phyloP scores from a whole-genome alignment of 192 early-diverging fungal genomes.

The Piromyces finnis region DNA sequence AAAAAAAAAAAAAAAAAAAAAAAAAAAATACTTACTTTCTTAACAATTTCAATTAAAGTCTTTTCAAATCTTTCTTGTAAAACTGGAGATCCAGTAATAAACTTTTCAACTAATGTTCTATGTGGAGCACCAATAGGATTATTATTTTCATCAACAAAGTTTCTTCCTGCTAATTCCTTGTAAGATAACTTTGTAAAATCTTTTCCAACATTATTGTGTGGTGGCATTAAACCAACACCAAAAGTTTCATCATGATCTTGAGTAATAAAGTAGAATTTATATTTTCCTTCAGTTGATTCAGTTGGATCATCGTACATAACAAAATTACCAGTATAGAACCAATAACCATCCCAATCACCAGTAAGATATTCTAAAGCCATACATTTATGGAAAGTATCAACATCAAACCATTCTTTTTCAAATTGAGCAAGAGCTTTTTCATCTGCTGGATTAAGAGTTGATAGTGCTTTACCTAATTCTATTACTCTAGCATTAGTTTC shows the following conservation, averaged over 20 bases:
- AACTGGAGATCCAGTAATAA: not conserved
- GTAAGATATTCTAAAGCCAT: not conserved
- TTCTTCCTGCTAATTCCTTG: not conserved
- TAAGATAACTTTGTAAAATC: not conserved
- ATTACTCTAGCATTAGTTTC: not conserved
- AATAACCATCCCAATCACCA: not conserved
- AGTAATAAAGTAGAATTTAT: not conserved
- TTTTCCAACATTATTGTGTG: not conserved
- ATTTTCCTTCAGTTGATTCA: not conserved
- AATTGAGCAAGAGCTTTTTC: not conserved
- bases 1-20: too few species aligned
- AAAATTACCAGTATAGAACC: not conserved
- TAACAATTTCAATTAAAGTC: not conserved
- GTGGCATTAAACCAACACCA: not conserved
- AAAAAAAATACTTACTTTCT: not conserved
- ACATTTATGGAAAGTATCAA: not conserved
- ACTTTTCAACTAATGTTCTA: not conserved
- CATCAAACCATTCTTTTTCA: not conserved
- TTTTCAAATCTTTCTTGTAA: not conserved
- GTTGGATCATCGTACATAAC: not conserved
- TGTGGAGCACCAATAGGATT: not conserved
- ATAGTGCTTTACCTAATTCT: not conserved
- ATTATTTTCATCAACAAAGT: not conserved
- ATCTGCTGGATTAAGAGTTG: not conserved
- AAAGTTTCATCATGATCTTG: not conserved